Conservation (phyloP, 371 early-diverging fungal species). For the Mucor plumbeus region DNA sequence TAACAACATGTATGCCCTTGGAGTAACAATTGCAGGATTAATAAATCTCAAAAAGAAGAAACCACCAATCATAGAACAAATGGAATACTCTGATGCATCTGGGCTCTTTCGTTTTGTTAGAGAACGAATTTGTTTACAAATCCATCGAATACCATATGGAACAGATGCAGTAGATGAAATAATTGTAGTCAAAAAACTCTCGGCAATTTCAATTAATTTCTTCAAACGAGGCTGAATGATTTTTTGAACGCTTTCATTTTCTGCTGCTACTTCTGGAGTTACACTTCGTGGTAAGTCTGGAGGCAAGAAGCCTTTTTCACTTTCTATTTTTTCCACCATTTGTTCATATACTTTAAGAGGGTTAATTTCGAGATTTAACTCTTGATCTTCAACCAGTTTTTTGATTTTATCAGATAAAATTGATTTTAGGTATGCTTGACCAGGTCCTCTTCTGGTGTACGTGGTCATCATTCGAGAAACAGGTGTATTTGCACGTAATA, state of each 20-base stretch:
- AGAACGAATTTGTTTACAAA: conserved; percentile 93
- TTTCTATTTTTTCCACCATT: conserved; percentile 80
- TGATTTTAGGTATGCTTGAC: conserved; percentile 90
- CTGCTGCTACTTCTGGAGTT: conserved; percentile 74
- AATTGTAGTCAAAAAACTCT: conserved; percentile 80
- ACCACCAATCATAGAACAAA: conserved; percentile 91
- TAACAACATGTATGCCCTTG: conserved; percentile 88
- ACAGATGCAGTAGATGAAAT: conserved; percentile 79
- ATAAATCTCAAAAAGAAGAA: conserved; percentile 94
- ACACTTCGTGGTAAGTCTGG: conserved; percentile 58
- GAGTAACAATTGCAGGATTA: conserved; percentile 94
- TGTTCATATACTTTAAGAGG: conserved; percentile 86
- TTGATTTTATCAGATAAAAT: conserved; percentile 86
- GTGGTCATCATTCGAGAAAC: conserved; percentile 98
- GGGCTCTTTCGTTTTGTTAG: conserved; percentile 88
- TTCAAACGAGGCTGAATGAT: conserved; percentile 77
- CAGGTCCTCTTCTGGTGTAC: conserved; percentile 92
- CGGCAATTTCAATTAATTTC: conserved; percentile 82
- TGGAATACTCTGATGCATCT: conserved; percentile 80
- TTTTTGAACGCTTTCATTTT: conserved; percentile 72
- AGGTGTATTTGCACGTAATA: conserved; percentile 94
- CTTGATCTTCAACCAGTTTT: conserved; percentile 69
- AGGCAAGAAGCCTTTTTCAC: conserved; percentile 64
- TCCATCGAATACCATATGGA: conserved; percentile 96
- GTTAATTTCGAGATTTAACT: conserved; percentile 88